phyloP scores from a whole-genome alignment of 352 stramenopile genomes.

The Blastocystis sp. region DNA sequence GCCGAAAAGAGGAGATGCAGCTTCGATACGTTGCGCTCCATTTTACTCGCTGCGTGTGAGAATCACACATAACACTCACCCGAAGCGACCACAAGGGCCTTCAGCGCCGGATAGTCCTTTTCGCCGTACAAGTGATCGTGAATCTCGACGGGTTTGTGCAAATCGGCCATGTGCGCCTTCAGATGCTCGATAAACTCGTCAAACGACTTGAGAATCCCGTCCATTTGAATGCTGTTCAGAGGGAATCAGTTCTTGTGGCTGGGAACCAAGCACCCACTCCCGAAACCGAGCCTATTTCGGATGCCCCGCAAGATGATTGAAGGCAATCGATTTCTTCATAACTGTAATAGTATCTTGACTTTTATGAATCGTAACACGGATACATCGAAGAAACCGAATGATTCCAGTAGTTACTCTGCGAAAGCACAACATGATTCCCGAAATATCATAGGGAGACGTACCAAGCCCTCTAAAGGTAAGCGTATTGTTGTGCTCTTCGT shows the following conservation, averaged over 20 bases:
- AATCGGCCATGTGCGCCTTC: slow-evolving; percentile 26
- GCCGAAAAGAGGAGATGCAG: slow-evolving; percentile 44
- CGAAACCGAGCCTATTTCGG: background rate
- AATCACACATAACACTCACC: background rate
- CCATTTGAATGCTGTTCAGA: slow-evolving; percentile 9
- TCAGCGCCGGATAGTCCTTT: slow-evolving; percentile 46
- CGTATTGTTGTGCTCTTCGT: background rate
- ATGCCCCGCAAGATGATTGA: background rate
- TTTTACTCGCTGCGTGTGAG: slow-evolving; percentile 21
- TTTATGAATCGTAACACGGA: slow-evolving; percentile 35
- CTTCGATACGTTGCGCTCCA: slow-evolving; percentile 52
- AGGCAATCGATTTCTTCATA: background rate
- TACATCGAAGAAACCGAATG: slow-evolving; percentile 14
- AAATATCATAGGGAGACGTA: background rate
- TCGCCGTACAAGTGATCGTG: slow-evolving; percentile 22
- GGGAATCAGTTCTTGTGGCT: background rate
- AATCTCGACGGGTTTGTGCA: background rate
- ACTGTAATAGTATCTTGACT: background rate
- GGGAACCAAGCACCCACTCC: background rate
- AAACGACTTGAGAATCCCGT: slow-evolving; percentile 16
- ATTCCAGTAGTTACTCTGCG: slow-evolving; percentile 2
- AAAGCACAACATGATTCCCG: background rate
- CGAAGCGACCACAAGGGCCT: slow-evolving; percentile 23
- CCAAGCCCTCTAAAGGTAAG: slow-evolving; percentile 19
- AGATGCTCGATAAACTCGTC: slow-evolving; percentile 56